Percentiles rank a stretch among this genome's conserved stretches.
These are phyloP conservation scores for Trichosporon asahii DNA, from an alignment of 1,284 basidiomycete species.

Conservation along the genomic window DNA sequence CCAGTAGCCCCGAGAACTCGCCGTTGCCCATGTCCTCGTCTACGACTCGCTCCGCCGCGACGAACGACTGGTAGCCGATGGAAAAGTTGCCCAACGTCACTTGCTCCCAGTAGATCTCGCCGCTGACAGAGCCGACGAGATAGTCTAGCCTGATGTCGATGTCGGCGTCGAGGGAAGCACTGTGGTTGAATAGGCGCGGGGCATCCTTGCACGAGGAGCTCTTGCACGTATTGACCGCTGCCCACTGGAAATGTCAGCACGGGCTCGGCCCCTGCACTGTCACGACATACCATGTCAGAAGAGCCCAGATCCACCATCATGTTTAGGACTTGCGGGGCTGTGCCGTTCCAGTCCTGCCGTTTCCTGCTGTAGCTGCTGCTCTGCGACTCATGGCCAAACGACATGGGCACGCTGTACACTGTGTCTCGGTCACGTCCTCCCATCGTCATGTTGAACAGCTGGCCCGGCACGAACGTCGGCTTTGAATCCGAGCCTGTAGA, in stretches of 20 bases:
- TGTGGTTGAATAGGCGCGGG: conserved; percentile 35
- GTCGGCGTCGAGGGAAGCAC: conserved; percentile 39
- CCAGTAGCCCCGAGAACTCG: conserved; percentile 46
- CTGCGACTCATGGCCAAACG: conserved; percentile 35
- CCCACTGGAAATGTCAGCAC: conserved; percentile 38
- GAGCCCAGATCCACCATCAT: conserved; percentile 50
- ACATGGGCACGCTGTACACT: conserved; percentile 40
- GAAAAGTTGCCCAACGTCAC: conserved; percentile 40
- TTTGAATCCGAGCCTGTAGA: conserved; percentile 15
- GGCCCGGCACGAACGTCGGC: conserved; percentile 40
- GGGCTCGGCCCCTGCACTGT: too few species aligned
- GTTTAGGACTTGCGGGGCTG: conserved; percentile 36
- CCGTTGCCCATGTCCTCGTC: conserved; percentile 46
- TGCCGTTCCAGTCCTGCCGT: conserved; percentile 27
- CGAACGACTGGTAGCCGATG: conserved; percentile 50
- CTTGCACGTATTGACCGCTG: conserved; percentile 40
- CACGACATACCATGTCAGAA: conserved; percentile 46
- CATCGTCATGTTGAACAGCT: conserved; percentile 38
- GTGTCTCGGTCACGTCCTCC: conserved; percentile 37
- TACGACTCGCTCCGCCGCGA: conserved; percentile 37
- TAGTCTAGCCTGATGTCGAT: conserved; percentile 33
- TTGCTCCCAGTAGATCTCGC: conserved; percentile 51
- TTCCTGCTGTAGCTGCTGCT: conserved; percentile 15
- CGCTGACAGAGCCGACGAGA: conserved; percentile 38
- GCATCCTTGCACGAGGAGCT: conserved; percentile 38